phyloP scores from a whole-genome alignment of 345 rosid species.

The Kandelia obovata region DNA sequence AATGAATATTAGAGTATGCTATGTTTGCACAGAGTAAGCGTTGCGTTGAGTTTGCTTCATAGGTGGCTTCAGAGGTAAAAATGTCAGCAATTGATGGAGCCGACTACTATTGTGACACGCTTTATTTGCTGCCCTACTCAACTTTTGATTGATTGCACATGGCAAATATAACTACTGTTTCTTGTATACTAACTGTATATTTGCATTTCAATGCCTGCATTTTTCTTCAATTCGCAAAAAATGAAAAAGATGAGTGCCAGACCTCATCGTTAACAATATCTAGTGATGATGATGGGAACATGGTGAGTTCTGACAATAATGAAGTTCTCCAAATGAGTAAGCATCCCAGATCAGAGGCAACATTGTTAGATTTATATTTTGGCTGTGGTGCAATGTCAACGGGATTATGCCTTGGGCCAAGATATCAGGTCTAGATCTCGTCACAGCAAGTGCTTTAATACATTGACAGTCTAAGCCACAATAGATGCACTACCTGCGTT shows the following conservation, averaged over 20 bases:
- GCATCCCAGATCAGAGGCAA: slow-evolving; percentile 22
- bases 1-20: no score
- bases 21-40: neutral
- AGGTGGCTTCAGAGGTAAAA: slow-evolving; percentile 43
- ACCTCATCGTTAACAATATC: slow-evolving; percentile 51
- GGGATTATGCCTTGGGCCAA: slow-evolving; percentile 51
- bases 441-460: slow-evolving; percentile 41
- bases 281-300: slow-evolving; percentile 30
- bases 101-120: slow-evolving; percentile 58
- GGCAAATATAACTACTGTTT: no score
- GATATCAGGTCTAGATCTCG: slow-evolving; percentile 28
- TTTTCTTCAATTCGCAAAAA: slow-evolving; percentile 25
- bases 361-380: slow-evolving; percentile 63
- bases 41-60: slow-evolving; percentile 9
- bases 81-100: slow-evolving; percentile 20
- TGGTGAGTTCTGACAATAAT: slow-evolving; percentile 4
- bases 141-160: slow-evolving; percentile 32
- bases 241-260: slow-evolving; percentile 28
- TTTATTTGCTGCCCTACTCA: slow-evolving; percentile 47
- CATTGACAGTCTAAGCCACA: neutral
- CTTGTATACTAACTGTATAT: neutral
- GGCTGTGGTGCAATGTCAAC: slow-evolving; percentile 94
- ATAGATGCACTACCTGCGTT: neutral
- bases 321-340: slow-evolving; percentile 15
- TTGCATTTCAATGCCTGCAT: neutral